These are phyloP conservation scores for Paraphoma chrysanthemicola DNA, from an alignment of 2,329 filamentous ascomycete genomes.

Conservation along the genomic window DNA sequence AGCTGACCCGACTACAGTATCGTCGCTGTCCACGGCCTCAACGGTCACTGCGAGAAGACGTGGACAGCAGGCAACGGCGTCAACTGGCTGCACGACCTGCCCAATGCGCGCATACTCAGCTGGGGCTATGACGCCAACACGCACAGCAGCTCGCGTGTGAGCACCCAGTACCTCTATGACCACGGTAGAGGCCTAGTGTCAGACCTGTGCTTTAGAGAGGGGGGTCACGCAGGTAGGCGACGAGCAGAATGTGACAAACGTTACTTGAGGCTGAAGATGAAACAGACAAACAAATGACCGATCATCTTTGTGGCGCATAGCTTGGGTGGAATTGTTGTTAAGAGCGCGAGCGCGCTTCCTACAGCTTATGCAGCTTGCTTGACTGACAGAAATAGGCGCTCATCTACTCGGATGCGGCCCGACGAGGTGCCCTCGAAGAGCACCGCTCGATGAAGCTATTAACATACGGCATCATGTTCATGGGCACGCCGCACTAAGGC, in stretches of 20 bases:
- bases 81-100: slow-evolving; percentile 36
- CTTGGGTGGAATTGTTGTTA: slow-evolving; percentile 44
- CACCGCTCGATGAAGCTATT: slow-evolving; percentile 43
- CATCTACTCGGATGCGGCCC: slow-evolving; percentile 43
- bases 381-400: slow-evolving; percentile 33
- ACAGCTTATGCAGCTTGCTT: slow-evolving; percentile 3
- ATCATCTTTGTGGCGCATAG: slow-evolving; percentile 45
- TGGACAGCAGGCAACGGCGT: slow-evolving; percentile 26
- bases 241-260: slow-evolving; percentile 3
- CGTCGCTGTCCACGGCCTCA: slow-evolving; percentile 33
- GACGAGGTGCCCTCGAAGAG: slow-evolving; percentile 29
- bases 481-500: slow-evolving; percentile 50
- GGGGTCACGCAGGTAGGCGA: slow-evolving; percentile 28
- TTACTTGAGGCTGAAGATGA: slow-evolving; percentile 26
- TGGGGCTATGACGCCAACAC: slow-evolving; percentile 48
- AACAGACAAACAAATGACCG: slow-evolving; percentile 9
- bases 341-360: slow-evolving; percentile 31
- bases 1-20: slow-evolving; percentile 23
- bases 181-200: too few species aligned
- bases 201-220: slow-evolving; percentile 5
- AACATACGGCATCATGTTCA: slow-evolving; percentile 50
- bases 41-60: slow-evolving; percentile 30
- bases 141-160: slow-evolving; percentile 4
- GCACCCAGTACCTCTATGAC: too few species aligned
- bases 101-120: slow-evolving; percentile 41